A percentile compares a stretch with the other conserved stretches of the same genome.
phyloP scores from a whole-genome alignment of 257 asterid species.

The Fraxinus pennsylvanica region DNA sequence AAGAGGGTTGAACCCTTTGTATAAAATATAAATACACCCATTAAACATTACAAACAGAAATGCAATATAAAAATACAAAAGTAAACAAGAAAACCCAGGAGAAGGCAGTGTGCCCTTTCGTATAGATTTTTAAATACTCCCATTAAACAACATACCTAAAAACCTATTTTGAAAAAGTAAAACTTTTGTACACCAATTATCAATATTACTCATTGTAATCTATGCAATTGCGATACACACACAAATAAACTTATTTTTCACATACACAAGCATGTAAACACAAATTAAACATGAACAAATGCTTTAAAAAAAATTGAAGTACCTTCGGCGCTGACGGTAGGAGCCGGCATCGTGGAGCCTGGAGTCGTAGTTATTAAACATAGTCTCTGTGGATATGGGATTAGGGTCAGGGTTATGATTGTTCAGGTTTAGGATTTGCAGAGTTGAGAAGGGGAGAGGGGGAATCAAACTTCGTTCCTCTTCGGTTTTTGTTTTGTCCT shows the following conservation, averaged over 20 bases:
- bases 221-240: not conserved
- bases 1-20: not conserved
- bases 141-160: not conserved
- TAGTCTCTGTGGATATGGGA: conserved; percentile 27
- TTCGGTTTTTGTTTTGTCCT: not conserved
- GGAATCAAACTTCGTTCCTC: not conserved
- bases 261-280: not conserved
- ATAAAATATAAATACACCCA: not conserved
- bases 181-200: not conserved
- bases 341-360: conserved; percentile 68
- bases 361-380: conserved; percentile 64
- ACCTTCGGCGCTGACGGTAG: conserved; percentile 90
- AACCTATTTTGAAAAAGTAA: not conserved
- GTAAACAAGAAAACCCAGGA: not conserved
- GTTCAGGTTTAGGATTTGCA: conserved; percentile 32
- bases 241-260: not conserved
- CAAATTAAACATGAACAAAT: not conserved
- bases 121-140: not conserved
- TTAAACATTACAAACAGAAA: conserved; percentile 10
- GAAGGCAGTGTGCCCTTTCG: not conserved
- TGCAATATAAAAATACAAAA: not conserved
- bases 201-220: no score
- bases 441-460: conserved; percentile 24
- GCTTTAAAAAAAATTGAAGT: conserved; percentile 3
- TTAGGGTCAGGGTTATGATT: conserved; percentile 27